Evolutionary conservation across 495 filamentous ascomycete species (phyloP).

Genomic region (Xanthoparmelia taractica): DNA sequence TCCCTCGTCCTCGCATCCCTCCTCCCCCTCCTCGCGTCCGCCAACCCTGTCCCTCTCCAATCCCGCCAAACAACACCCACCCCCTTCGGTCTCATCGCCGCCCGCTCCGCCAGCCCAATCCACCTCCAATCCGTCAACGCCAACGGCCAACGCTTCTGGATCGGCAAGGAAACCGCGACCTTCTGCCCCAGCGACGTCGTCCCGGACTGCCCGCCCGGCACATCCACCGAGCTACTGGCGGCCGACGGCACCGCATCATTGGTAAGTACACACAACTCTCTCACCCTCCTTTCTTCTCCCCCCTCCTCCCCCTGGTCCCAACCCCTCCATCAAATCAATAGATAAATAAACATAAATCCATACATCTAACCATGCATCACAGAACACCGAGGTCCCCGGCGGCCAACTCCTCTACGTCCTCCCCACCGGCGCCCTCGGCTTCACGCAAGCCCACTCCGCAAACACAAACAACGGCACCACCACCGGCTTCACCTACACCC

Average conservation of each 20-base stretch:
- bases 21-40: conserved; percentile 4
- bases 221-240: not conserved
- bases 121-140: conserved; percentile 10
- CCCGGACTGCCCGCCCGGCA: not conserved
- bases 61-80: not conserved
- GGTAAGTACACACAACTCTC: too few relatives aligned
- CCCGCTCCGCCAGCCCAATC: conserved; percentile 12
- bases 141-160: conserved; percentile 12
- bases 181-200: conserved; percentile 4
- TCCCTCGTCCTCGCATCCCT: not conserved
- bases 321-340: too few relatives aligned
- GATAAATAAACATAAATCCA: too few relatives aligned
- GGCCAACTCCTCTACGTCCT: conserved; percentile 13
- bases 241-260: not conserved
- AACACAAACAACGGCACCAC: not conserved
- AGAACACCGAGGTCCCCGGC: conserved; percentile 4
- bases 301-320: not conserved
- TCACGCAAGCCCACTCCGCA: conserved; percentile 7
- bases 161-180: conserved; percentile 4
- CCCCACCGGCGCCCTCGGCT: conserved; percentile 11
- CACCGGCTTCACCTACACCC: conserved; percentile 4
- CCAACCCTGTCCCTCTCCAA: not conserved
- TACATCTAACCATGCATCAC: not conserved
- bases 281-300: not conserved
- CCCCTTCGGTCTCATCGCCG: conserved; percentile 13